Evolutionary conservation across 176 grass and related monocot species (phyloP).

Genomic region (Chrysopogon serrulatus): DNA sequence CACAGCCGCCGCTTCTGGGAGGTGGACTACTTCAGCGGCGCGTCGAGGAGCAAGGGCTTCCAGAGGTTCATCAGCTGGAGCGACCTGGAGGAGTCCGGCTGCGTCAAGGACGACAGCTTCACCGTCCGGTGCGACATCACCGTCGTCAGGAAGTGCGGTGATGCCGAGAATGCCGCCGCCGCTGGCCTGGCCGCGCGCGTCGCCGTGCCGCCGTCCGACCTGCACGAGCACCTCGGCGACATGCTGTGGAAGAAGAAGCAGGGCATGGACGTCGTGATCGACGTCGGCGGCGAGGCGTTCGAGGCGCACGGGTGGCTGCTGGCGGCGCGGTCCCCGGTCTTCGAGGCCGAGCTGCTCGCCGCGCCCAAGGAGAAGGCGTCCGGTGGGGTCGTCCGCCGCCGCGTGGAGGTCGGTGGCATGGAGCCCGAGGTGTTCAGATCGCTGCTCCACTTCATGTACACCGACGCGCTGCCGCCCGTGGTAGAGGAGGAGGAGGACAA

Average conservation of each 20-base stretch:
- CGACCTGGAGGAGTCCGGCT: background rate
- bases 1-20: background rate
- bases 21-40: background rate
- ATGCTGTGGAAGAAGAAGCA: background rate
- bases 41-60: background rate
- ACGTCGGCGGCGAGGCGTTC: background rate
- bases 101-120: background rate
- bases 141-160: background rate
- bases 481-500: background rate
- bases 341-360: background rate
- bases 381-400: background rate
- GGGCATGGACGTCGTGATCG: background rate
- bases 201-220: no score
- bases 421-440: background rate
- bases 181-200: no score
- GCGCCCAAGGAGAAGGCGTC: background rate
- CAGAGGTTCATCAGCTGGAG: background rate
- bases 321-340: background rate
- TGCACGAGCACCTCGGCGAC: background rate
- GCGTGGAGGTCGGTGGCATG: background rate
- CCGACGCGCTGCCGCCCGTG: background rate
- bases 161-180: background rate
- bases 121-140: background rate
- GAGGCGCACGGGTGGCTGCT: constrained; percentile 4
- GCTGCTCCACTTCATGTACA: constrained; percentile 4